A percentile compares a stretch with the other conserved stretches of the same genome.
Conservation (phyloP, 345 rosid species). For the Eucalyptus sp. region DNA sequence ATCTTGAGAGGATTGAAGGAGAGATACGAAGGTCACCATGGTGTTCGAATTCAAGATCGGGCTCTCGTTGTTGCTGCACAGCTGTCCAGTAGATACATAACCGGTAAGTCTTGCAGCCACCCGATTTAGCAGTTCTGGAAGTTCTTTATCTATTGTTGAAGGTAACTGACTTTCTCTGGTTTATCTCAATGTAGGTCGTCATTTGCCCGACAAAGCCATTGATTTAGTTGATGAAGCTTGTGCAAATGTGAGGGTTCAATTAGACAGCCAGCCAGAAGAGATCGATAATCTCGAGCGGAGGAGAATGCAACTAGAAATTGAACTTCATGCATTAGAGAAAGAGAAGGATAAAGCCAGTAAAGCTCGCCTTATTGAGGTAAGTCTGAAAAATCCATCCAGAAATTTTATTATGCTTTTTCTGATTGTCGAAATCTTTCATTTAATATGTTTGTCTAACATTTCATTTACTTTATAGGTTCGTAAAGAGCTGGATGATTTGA, state of each 20-base stretch:
- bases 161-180: not conserved
- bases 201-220: conserved; percentile 87
- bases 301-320: conserved; percentile 81
- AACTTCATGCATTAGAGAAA: conserved; percentile 81
- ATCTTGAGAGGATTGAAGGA: conserved; percentile 91
- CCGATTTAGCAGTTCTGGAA: not conserved
- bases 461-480: conserved; percentile 37
- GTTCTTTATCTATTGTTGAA: not conserved
- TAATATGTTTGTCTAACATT: not conserved
- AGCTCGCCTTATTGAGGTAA: conserved; percentile 73
- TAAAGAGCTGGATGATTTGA: conserved; percentile 82
- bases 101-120: conserved; percentile 30
- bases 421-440: not conserved
- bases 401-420: not conserved
- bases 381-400: not conserved
- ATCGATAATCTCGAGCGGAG: conserved; percentile 84
- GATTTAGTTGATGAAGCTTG: conserved; percentile 95
- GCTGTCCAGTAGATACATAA: conserved; percentile 79
- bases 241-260: conserved; percentile 91
- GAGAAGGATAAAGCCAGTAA: conserved; percentile 95
- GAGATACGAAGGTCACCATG: conserved; percentile 92
- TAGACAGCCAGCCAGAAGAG: conserved; percentile 95
- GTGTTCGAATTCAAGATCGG: conserved; percentile 78
- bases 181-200: conserved; percentile 43
- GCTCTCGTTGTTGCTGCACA: conserved; percentile 87